Evolutionary conservation across 2,329 filamentous ascomycete genomes (phyloP).

Genomic region (Ceratocystis destructans): DNA sequence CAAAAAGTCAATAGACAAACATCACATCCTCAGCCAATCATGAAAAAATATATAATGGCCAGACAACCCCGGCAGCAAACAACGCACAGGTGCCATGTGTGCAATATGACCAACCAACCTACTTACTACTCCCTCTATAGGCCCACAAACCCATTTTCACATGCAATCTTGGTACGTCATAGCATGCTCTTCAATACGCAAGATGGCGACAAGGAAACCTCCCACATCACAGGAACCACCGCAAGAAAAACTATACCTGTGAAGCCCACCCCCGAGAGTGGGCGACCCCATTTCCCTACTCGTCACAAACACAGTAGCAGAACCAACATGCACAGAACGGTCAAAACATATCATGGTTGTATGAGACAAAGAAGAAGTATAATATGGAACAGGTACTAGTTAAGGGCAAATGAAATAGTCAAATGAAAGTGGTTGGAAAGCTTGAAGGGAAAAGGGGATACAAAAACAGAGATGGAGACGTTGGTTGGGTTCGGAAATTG

Average conservation of each 20-base stretch:
- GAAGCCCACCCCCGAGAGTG: too few relatives aligned
- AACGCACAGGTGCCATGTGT: too few relatives aligned
- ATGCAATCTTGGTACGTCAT: too few relatives aligned
- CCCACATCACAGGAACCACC: too few relatives aligned
- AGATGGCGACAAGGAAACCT: too few relatives aligned
- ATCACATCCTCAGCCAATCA: too few relatives aligned
- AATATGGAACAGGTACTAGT: constrained; percentile 5
- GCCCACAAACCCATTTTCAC: too few relatives aligned
- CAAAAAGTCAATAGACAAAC: too few relatives aligned
- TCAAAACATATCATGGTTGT: neutral
- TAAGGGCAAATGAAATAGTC: neutral
- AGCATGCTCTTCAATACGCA: too few relatives aligned
- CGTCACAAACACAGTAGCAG: neutral
- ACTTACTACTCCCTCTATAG: too few relatives aligned
- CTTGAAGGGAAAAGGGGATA: neutral
- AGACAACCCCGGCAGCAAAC: neutral
- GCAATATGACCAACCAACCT: too few relatives aligned
- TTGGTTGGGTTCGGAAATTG: neutral
- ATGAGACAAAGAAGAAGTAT: neutral
- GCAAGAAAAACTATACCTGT: neutral
- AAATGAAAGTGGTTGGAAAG: constrained; percentile 1
- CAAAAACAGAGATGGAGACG: neutral
- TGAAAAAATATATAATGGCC: neutral
- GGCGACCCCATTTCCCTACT: too few relatives aligned
- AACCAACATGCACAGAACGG: neutral